phyloP scores from a whole-genome alignment of 2,329 filamentous ascomycete genomes.

The Xylariaceae sp. region DNA sequence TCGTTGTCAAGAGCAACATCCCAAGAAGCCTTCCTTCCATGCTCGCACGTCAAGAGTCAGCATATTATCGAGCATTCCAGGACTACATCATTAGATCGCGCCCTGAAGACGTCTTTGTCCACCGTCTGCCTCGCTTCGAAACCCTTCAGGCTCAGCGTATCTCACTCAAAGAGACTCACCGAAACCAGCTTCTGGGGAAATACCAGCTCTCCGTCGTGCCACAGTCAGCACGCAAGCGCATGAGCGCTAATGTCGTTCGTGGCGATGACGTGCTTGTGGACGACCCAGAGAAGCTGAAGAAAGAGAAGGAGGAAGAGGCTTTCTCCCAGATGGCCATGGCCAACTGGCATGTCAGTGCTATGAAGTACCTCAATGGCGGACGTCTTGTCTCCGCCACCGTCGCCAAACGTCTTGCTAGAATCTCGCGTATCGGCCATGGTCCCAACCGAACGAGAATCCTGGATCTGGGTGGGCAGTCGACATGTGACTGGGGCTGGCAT shows the following conservation, averaged over 20 bases:
- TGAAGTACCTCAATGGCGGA: slow-evolving; percentile 61
- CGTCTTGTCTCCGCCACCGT: slow-evolving; percentile 61
- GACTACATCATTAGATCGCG: slow-evolving; percentile 64
- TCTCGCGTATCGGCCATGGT: slow-evolving; percentile 47
- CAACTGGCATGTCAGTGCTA: slow-evolving; percentile 59
- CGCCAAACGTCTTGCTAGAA: slow-evolving; percentile 55
- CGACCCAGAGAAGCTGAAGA: slow-evolving; percentile 59
- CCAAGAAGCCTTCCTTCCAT: slow-evolving; percentile 50
- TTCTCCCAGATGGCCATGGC: slow-evolving; percentile 64
- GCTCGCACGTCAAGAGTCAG: slow-evolving; percentile 60
- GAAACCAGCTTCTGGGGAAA: slow-evolving; percentile 78
- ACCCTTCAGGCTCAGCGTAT: slow-evolving; percentile 80
- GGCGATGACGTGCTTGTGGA: slow-evolving; percentile 63
- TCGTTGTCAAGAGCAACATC: slow-evolving; percentile 40
- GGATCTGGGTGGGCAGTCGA: slow-evolving; percentile 79
- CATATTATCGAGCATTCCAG: slow-evolving; percentile 86
- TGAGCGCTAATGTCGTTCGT: slow-evolving; percentile 68
- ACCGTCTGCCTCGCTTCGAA: slow-evolving; percentile 81
- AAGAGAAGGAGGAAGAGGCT: slow-evolving; percentile 77
- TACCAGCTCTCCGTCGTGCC: slow-evolving; percentile 71
- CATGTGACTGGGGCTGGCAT: slow-evolving; percentile 95
- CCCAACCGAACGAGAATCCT: slow-evolving; percentile 65
- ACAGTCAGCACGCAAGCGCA: slow-evolving; percentile 66
- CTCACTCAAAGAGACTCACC: slow-evolving; percentile 67
- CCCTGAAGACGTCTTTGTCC: slow-evolving; percentile 73